phyloP scores from a whole-genome alignment of 257 asterid species.

The Nemophila menziesii region DNA sequence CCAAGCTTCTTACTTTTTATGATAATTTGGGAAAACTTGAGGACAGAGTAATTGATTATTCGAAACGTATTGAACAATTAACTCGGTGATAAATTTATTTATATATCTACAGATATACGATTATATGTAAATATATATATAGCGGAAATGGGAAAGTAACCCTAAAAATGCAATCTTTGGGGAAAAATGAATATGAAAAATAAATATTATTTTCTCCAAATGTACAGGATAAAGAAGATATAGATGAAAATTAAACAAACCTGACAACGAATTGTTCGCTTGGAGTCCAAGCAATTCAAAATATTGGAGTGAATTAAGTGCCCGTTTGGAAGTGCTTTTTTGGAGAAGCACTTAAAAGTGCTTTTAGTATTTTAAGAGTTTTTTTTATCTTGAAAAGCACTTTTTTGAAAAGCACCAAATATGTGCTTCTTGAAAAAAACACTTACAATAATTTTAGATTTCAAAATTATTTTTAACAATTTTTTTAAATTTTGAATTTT shows the following conservation, averaged over 20 bases:
- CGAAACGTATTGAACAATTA: neutral
- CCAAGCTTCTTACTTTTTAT: neutral
- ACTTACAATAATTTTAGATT: neutral
- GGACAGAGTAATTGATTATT: neutral
- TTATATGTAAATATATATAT: constrained; percentile 9
- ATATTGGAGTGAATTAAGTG: constrained; percentile 17
- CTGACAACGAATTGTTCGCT: constrained; percentile 40
- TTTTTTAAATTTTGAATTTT: neutral
- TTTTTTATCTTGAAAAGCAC: no score
- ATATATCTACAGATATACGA: neutral
- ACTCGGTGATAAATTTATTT: neutral
- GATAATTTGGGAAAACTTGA: neutral
- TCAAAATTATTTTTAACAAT: neutral
- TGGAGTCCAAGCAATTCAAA: constrained; percentile 29
- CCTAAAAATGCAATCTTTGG: constrained; percentile 24
- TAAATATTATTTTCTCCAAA: neutral
- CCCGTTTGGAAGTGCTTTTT: no score
- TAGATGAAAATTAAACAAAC: neutral
- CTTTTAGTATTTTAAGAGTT: no score
- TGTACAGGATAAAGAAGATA: constrained; percentile 3
- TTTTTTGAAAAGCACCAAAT: neutral
- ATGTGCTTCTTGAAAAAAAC: neutral
- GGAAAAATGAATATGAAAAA: constrained; percentile 7
- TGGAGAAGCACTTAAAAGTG: no score
- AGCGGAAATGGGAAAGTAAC: constrained; percentile 20